Percentiles rank a stretch among this genome's conserved stretches.
phyloP scores from a whole-genome alignment of 306 rosid genomes.

The Chamaecrista fasciculata region DNA sequence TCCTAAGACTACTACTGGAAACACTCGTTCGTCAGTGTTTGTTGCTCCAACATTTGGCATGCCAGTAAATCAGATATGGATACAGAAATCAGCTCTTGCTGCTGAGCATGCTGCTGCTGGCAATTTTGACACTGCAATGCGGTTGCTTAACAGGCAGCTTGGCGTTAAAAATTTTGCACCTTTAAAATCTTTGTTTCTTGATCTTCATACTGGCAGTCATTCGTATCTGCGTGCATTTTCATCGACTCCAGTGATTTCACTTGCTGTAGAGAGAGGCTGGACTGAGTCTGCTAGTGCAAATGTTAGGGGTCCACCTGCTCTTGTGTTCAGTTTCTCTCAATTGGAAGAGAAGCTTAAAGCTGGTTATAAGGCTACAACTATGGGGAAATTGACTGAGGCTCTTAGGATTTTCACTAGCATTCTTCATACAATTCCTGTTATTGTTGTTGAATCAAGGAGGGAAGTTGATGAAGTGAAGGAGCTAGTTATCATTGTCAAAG shows the following conservation, averaged over 20 bases:
- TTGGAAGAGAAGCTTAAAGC: constrained; percentile 88
- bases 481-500: constrained; percentile 72
- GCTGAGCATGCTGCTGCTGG: constrained; percentile 99
- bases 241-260: constrained; percentile 68
- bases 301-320: constrained; percentile 81
- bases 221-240: constrained; percentile 74
- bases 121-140: constrained; percentile 92
- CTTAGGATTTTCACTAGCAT: constrained; percentile 60
- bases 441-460: constrained; percentile 89
- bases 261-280: constrained; percentile 95
- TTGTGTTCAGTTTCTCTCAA: constrained; percentile 70
- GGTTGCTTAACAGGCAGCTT: constrained; percentile 84
- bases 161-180: constrained; percentile 80
- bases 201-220: constrained; percentile 80
- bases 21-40: constrained; percentile 56
- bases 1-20: constrained; percentile 62
- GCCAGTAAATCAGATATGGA: constrained; percentile 94
- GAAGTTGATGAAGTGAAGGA: constrained; percentile 97
- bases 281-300: constrained; percentile 70
- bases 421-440: constrained; percentile 81
- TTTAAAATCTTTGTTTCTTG: constrained; percentile 70
- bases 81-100: constrained; percentile 86
- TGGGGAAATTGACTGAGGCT: constrained; percentile 79
- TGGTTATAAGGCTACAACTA: constrained; percentile 81
- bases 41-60: constrained; percentile 90